Conservation (phyloP, 2,329 filamentous ascomycete species). For the Fusarium sp. region DNA sequence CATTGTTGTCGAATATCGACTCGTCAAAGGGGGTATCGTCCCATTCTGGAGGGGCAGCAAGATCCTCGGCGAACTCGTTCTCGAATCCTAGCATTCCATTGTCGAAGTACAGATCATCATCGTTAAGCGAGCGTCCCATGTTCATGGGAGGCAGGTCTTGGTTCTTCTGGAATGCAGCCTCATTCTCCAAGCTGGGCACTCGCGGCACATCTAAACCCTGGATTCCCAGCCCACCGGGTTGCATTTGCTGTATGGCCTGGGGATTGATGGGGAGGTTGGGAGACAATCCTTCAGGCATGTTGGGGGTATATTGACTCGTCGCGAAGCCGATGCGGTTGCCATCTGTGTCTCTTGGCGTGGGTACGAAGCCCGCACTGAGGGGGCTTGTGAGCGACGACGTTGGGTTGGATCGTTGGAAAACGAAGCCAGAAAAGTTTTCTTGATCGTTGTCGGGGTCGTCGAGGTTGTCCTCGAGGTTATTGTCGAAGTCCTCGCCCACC, state of each 20-base stretch:
- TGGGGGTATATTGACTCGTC: slow-evolving; percentile 60
- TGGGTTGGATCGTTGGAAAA: slow-evolving; percentile 67
- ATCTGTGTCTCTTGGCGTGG: slow-evolving; percentile 67
- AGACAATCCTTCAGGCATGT: slow-evolving; percentile 32
- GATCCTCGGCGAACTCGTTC: slow-evolving; percentile 60
- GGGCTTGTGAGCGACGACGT: slow-evolving; percentile 65
- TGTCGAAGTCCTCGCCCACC: slow-evolving; percentile 45
- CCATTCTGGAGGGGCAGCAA: slow-evolving; percentile 55
- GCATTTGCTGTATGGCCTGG: slow-evolving; percentile 23
- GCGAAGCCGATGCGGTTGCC: slow-evolving; percentile 70
- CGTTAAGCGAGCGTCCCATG: slow-evolving; percentile 38
- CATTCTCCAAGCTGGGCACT: slow-evolving; percentile 30
- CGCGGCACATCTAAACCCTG: slow-evolving; percentile 48
- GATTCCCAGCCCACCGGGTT: slow-evolving; percentile 57
- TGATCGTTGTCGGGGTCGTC: slow-evolving; percentile 54
- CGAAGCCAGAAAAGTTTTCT: slow-evolving; percentile 71
- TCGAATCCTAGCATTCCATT: slow-evolving; percentile 68
- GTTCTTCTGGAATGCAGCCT: slow-evolving; percentile 38
- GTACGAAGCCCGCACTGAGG: slow-evolving; percentile 57
- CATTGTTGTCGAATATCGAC: slow-evolving; percentile 77
- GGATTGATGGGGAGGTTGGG: slow-evolving; percentile 25
- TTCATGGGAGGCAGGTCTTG: slow-evolving; percentile 29
- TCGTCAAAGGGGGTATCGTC: slow-evolving; percentile 75
- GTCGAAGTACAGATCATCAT: slow-evolving; percentile 78
- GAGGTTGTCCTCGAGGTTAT: slow-evolving; percentile 42